Evolutionary conservation across 495 filamentous ascomycete species (phyloP).

Genomic region (Lepraria neglecta): DNA sequence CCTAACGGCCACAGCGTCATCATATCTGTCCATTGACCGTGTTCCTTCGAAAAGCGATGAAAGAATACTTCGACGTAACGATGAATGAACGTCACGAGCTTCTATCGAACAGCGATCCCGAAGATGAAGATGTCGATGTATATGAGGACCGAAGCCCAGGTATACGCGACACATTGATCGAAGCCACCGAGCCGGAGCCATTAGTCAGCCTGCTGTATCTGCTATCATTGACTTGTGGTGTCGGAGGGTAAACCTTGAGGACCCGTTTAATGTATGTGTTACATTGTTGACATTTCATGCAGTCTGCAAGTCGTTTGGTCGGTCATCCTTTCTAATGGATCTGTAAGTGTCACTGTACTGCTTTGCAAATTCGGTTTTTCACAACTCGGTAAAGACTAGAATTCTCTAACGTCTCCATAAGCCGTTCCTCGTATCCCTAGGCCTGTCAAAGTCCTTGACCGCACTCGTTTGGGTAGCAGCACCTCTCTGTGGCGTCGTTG

Average conservation of each 20-base stretch:
- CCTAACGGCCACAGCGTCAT: no score
- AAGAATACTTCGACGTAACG: not conserved
- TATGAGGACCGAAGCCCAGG: not conserved
- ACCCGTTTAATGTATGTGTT: not conserved
- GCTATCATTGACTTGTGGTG: constrained; percentile 14
- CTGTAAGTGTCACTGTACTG: constrained; percentile 9
- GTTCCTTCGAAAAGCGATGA: not conserved
- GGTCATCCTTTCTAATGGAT: constrained; percentile 24
- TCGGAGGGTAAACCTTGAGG: constrained; percentile 13
- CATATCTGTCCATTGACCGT: no score
- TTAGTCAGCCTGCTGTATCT: constrained; percentile 8
- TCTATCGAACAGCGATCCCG: not conserved
- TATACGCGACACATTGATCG: constrained; percentile 9
- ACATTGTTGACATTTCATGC: not conserved
- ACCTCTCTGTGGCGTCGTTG: constrained; percentile 81
- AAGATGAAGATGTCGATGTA: constrained; percentile 4
- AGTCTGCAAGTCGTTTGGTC: constrained; percentile 24
- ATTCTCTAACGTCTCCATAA: not conserved
- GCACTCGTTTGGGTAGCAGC: constrained; percentile 97
- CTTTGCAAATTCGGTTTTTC: not conserved
- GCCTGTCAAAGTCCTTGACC: constrained; percentile 83
- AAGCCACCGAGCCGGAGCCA: not conserved
- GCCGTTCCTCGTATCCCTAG: constrained; percentile 45
- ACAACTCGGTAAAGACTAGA: not conserved
- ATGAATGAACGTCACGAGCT: constrained; percentile 6